Percentiles rank a stretch among this genome's conserved stretches.
These are phyloP conservation scores for Actinomucor elegans DNA, from an alignment of 371 early-diverging fungal species.

Conservation along the genomic window DNA sequence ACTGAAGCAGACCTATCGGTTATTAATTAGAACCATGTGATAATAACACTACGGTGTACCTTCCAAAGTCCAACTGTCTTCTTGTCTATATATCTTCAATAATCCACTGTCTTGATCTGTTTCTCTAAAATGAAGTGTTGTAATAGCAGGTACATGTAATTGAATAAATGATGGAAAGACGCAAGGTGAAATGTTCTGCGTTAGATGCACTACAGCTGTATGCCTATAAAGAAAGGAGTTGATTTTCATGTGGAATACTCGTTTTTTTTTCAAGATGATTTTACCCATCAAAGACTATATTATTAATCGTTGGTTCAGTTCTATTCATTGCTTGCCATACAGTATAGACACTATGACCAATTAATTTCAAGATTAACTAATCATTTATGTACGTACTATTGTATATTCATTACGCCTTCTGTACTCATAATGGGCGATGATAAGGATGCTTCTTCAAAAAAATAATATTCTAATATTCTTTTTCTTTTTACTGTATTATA, in stretches of 20 bases:
- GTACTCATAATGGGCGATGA: conserved; percentile 59
- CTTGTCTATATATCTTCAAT: conserved; percentile 57
- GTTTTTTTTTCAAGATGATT: conserved; percentile 9
- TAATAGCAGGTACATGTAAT: conserved; percentile 55
- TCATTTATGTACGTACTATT: conserved; percentile 34
- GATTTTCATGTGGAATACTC: conserved; percentile 3
- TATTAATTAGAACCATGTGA: not conserved
- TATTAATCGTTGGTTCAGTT: conserved; percentile 53
- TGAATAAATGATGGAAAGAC: conserved; percentile 46
- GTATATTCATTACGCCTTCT: conserved; percentile 57
- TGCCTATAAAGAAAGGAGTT: conserved; percentile 26
- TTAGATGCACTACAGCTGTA: conserved; percentile 56
- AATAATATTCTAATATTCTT: conserved; percentile 45
- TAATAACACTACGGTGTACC: conserved; percentile 18
- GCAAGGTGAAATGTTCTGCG: conserved; percentile 54
- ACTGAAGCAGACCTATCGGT: conserved; percentile 51
- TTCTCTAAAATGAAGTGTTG: conserved; percentile 54
- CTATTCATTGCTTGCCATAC: conserved; percentile 65
- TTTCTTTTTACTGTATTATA: conserved; percentile 40
- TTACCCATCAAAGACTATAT: conserved; percentile 61
- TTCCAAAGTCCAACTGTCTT: conserved; percentile 67
- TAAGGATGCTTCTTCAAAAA: conserved; percentile 37
- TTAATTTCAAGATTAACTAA: no score
- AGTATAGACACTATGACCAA: conserved; percentile 56
- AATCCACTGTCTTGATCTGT: conserved; percentile 47